Evolutionary conservation across 768 basidiomycete species (phyloP).

Genomic region (Artomyces pyxidatus): DNA sequence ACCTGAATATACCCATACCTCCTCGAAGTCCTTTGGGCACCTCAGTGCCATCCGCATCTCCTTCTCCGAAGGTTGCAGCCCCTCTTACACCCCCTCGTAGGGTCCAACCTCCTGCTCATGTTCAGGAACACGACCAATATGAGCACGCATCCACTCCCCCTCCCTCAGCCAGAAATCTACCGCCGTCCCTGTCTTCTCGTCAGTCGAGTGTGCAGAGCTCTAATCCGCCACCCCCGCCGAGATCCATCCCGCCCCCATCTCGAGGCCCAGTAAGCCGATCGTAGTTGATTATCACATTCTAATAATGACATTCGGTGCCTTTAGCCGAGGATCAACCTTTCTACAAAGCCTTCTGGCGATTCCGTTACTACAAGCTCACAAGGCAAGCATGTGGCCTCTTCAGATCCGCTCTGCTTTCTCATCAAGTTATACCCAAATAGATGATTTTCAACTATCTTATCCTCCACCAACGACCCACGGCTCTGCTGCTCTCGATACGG

Average conservation of each 20-base stretch:
- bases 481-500: slow-evolving; percentile 35
- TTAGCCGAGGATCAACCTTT: slow-evolving; percentile 13
- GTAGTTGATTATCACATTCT: too few species aligned
- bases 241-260: not conserved
- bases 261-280: too few species aligned
- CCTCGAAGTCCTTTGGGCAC: not conserved
- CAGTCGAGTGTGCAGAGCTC: not conserved
- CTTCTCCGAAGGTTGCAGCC: not conserved
- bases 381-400: not conserved
- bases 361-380: not conserved
- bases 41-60: not conserved
- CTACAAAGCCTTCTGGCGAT: slow-evolving; percentile 5
- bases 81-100: too few species aligned
- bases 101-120: too few species aligned
- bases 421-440: slow-evolving; percentile 1
- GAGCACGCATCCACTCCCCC: too few species aligned
- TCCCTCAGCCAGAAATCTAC: not conserved
- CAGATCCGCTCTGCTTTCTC: not conserved
- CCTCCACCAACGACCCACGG: slow-evolving; percentile 27
- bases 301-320: too few species aligned
- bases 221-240: not conserved
- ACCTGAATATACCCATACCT: slow-evolving; percentile 21
- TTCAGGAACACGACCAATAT: too few species aligned
- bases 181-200: not conserved
- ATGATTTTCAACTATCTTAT: slow-evolving; percentile 24